Conservation (phyloP, 2,329 filamentous ascomycete species). For the Colletotrichum musae region DNA sequence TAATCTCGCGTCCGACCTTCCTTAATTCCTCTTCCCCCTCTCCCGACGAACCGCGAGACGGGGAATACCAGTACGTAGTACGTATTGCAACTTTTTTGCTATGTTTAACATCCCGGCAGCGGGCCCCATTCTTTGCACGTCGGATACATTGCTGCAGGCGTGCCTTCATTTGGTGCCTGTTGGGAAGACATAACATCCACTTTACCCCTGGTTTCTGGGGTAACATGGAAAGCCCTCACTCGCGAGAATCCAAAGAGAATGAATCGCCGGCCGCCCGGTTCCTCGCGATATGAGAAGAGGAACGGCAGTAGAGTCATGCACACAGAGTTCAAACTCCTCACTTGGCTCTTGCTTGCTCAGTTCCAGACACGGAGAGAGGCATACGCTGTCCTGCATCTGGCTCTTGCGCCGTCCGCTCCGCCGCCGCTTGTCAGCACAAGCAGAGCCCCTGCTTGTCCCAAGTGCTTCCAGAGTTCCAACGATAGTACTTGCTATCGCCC, state of each 20-base stretch:
- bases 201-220: constrained; percentile 20
- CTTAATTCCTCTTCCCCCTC: constrained; percentile 25
- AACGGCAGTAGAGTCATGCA: constrained; percentile 24
- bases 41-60: constrained; percentile 12
- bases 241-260: not conserved
- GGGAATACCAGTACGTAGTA: not conserved
- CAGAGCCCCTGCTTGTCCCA: not conserved
- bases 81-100: constrained; percentile 10
- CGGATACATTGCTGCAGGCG: constrained; percentile 23
- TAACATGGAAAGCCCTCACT: constrained; percentile 18
- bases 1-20: constrained; percentile 18
- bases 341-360: not conserved
- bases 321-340: not conserved
- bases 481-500: not conserved
- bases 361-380: not conserved
- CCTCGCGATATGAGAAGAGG: not conserved
- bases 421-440: not conserved
- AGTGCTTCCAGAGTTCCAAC: not conserved
- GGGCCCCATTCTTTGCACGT: constrained; percentile 23
- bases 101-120: constrained; percentile 6
- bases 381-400: not conserved
- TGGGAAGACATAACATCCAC: not conserved
- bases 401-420: constrained; percentile 3
- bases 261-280: not conserved
- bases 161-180: constrained; percentile 18